Base-by-base conservation (phyloP, 257 asterid species). In the Penstemon barbatus region DNA sequence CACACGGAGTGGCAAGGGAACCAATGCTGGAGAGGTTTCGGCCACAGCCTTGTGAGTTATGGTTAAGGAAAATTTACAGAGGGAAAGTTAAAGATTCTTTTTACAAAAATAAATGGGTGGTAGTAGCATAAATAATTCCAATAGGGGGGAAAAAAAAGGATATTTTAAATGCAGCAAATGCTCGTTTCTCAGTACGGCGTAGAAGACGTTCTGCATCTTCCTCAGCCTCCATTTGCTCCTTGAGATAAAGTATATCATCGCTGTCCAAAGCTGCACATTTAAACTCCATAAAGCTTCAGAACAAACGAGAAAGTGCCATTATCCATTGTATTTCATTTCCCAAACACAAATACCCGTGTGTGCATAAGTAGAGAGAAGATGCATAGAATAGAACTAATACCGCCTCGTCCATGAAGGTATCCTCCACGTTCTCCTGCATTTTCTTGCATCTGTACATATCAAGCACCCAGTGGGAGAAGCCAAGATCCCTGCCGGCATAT, bases 191-290 rank as follows among this genome's bases (percentile, higher is more conserved):
- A 49, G 99, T 90, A 66, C 96, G 96, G 54, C 92, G 87, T 63
- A 93, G 87, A 77, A 90, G 92, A 11, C 99, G 97, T 70, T 93
- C 99, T 25, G 99, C 97, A 68, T 93, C 97, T 79, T 93, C 95
- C 83, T 93, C 96, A 15, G 97, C 99, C 80, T 93, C 99, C 96
- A 90, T 93, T 83, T 93, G 97, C 91, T 93, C 99, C 90, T 93
- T 93, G 58, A 93, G 96, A 84, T 93, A 93, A 65, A 93, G 97
- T 72, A 93, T 75, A 82, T 90, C 99, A 84, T 93, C 99, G 68
- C 97, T 90, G 84, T 93, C 99, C 96, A 93, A 71, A 69, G 99
- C 99, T 93, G 96, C 88, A 86, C 13, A 72, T 78, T 68, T 61
- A 45, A 79, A 80, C 81, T 81, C 66, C 63, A 72, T 62, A 76